Evolutionary conservation across 164 flowering plant genomes (phyloP), one percentile per base, ranked within the genome.

Genomic region (Liquidambar formosana): DNA sequence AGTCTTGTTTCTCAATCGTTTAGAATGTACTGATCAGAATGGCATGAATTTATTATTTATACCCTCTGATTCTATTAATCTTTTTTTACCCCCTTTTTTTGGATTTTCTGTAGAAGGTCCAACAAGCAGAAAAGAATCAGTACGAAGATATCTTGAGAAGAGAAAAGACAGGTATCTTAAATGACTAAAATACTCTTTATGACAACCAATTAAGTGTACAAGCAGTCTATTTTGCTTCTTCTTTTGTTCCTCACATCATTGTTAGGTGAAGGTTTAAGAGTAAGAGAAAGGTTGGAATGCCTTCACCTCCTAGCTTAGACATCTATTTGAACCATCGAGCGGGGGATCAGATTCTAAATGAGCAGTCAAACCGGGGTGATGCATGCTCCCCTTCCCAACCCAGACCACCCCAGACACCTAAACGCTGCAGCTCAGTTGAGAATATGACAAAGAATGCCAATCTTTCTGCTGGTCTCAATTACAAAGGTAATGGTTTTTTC

Each of bases 111-210:
- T 65, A 76, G 95, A 86, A 49, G 84, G 87, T 21, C 82, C 74
- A 25, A 67, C 80, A 22, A 80, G 77, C 78, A 81, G 91, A 81
- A 80, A 90, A 78, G 88, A 84, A 56, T 88, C 84, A 1, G 71
- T 88, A 27, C 88, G 84, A 45, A 77, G 88, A 77, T 90, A 83
- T 73, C 86, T 80, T 44, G 92, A 88, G 78, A 88, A 88, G 82
- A 75, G 82, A 63, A 90, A 88, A 77, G 95, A 88, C 81, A 85
- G 95, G 92, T 90, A 84, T 57, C 58, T 33, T 54, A 38, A 48
- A 33, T 22, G 21, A n/a, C 56, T 28, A 23, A 62, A 53, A 41
- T 67, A 49, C 68, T 22, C 22, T 62, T 23, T n/a, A 45, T 26
- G 47, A 33, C n/a, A 21, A 5, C 27, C 4, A 28, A 33, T 46